phyloP scores from a whole-genome alignment of 257 asterid genomes.

The Nicotiana sylvestris region DNA sequence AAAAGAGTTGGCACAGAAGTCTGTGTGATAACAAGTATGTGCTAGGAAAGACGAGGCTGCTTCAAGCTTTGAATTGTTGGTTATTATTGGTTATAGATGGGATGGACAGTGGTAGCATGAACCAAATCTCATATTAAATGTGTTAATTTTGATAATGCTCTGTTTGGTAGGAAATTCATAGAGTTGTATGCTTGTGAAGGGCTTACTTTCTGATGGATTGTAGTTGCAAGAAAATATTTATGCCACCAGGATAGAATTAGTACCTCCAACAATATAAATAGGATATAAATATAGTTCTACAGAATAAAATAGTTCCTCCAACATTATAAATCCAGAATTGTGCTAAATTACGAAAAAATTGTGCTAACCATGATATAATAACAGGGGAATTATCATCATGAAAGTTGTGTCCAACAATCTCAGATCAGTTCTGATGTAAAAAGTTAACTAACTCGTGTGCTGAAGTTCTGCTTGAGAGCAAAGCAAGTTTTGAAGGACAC shows the following conservation, averaged over 20 bases:
- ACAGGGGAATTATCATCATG: not conserved
- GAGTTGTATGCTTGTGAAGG: no score
- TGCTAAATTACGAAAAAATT: not conserved
- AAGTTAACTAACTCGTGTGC: not conserved
- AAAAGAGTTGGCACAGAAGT: conserved; percentile 2
- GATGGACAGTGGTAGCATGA: not conserved
- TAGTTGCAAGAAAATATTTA: not conserved
- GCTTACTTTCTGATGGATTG: no score
- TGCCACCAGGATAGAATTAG: not conserved
- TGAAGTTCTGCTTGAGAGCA: not conserved
- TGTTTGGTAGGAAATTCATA: not conserved
- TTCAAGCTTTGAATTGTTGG: not conserved
- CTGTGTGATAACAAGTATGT: not conserved
- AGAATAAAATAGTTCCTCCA: not conserved
- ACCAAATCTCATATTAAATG: not conserved
- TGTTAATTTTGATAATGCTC: not conserved
- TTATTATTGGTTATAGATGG: not conserved
- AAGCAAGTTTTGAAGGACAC: not conserved
- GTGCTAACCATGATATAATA: not conserved
- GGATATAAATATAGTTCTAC: not conserved
- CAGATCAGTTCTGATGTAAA: not conserved
- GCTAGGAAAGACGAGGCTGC: not conserved
- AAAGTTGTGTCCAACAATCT: not conserved
- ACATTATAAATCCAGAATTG: no score
- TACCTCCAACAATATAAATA: not conserved